Conservation (phyloP, 768 basidiomycete species). For the Lactarius quietus region DNA sequence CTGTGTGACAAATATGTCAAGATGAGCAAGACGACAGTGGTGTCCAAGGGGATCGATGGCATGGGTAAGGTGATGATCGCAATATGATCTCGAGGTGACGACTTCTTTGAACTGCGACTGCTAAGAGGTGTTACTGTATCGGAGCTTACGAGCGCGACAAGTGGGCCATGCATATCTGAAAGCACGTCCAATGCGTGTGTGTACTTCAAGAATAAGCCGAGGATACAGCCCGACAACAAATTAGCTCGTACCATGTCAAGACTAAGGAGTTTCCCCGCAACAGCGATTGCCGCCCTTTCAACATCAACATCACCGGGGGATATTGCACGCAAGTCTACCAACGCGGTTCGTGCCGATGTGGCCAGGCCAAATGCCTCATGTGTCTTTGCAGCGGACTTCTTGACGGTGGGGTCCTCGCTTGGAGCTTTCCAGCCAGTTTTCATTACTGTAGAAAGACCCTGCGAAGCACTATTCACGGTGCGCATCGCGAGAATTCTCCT, state of each 20-base stretch:
- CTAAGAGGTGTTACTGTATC: not conserved
- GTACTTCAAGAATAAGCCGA: constrained; percentile 39
- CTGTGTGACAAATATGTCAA: constrained; percentile 59
- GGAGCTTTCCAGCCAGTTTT: constrained; percentile 59
- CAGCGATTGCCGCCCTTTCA: constrained; percentile 67
- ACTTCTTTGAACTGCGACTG: constrained; percentile 23
- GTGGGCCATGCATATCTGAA: constrained; percentile 42
- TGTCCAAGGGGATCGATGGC: constrained; percentile 33
- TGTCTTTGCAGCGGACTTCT: constrained; percentile 29
- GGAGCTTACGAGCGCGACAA: constrained; percentile 34
- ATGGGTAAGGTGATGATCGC: constrained; percentile 44
- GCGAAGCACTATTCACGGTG: constrained; percentile 58
- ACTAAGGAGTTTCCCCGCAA: constrained; percentile 61
- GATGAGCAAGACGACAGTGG: constrained; percentile 47
- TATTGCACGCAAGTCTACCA: constrained; percentile 46
- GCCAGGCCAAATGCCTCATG: constrained; percentile 36
- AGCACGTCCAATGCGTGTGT: constrained; percentile 48
- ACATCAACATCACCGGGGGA: constrained; percentile 54
- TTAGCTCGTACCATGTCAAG: constrained; percentile 61
- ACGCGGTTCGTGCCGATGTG: constrained; percentile 41
- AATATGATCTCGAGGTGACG: constrained; percentile 8
- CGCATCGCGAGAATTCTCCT: constrained; percentile 47
- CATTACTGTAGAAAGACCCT: constrained; percentile 47
- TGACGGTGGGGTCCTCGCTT: constrained; percentile 31
- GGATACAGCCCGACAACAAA: not conserved